phyloP scores from a whole-genome alignment of 306 rosid genomes.

The Crotalaria pallida region DNA sequence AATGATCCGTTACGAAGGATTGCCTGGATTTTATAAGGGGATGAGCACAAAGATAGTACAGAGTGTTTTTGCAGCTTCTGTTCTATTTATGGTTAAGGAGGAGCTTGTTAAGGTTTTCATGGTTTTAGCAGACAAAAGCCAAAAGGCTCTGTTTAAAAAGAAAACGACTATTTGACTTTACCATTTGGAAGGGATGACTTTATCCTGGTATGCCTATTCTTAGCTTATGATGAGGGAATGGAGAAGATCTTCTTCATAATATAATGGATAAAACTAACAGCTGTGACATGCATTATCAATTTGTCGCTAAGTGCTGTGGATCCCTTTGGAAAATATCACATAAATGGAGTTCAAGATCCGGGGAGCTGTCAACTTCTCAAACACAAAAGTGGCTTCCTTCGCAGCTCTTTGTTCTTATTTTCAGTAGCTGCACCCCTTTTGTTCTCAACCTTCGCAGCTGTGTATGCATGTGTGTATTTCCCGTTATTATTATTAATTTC shows the following conservation, averaged over 20 bases:
- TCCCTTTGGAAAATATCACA: background rate
- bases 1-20: conserved; percentile 76
- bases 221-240: background rate
- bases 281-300: background rate
- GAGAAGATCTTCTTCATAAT: background rate
- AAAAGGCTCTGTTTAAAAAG: conserved; percentile 23
- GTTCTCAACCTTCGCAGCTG: background rate
- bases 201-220: background rate
- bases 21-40: conserved; percentile 68
- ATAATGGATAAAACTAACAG: background rate
- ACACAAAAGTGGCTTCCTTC: background rate
- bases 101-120: conserved; percentile 64
- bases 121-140: conserved; percentile 35
- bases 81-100: conserved; percentile 78
- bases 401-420: background rate
- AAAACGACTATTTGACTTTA: background rate
- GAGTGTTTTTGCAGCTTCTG: conserved; percentile 85
- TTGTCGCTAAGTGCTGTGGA: background rate
- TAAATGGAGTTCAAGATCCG: background rate
- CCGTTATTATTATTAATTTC: background rate
- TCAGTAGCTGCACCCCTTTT: background rate
- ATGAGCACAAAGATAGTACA: conserved; percentile 87
- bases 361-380: background rate
- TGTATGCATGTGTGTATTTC: background rate
- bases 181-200: background rate